phyloP scores from a whole-genome alignment of 2,329 filamentous ascomycete species.

The Pyricularia sp. region DNA sequence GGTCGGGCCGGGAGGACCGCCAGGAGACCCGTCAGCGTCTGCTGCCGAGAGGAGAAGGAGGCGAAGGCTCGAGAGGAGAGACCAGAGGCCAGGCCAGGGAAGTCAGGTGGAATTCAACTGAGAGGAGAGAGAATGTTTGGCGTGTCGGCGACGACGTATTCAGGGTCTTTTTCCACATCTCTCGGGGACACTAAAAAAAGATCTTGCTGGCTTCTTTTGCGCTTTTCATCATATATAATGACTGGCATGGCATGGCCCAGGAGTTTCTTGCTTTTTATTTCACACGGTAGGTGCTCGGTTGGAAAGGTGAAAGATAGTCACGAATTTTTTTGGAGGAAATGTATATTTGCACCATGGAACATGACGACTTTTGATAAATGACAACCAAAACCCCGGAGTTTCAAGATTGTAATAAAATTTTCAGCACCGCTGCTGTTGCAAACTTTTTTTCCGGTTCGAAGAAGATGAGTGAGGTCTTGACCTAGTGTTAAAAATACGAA shows the following conservation, averaged over 20 bases:
- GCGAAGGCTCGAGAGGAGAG: slow-evolving; percentile 44
- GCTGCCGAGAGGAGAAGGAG: slow-evolving; percentile 43
- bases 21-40: slow-evolving; percentile 15
- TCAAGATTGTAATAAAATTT: neutral
- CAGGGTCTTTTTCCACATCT: neutral
- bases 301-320: neutral
- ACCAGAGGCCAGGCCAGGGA: slow-evolving; percentile 25
- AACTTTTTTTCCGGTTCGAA: neutral
- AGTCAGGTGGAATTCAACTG: slow-evolving; percentile 14
- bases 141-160: neutral
- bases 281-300: neutral
- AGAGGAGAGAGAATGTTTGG: neutral
- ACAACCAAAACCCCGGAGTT: neutral
- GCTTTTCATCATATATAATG: neutral
- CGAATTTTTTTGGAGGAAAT: neutral
- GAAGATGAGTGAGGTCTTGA: neutral
- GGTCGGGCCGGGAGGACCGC: slow-evolving; percentile 31
- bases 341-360: neutral
- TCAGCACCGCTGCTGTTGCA: neutral
- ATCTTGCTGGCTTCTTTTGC: neutral
- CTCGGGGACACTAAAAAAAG: neutral
- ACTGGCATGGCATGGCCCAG: neutral
- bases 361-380: neutral
- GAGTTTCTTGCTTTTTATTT: neutral
- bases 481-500: too few species aligned